Evolutionary conservation across 495 filamentous ascomycete species (phyloP).

Genomic region (Hyaloscypha bicolor): DNA sequence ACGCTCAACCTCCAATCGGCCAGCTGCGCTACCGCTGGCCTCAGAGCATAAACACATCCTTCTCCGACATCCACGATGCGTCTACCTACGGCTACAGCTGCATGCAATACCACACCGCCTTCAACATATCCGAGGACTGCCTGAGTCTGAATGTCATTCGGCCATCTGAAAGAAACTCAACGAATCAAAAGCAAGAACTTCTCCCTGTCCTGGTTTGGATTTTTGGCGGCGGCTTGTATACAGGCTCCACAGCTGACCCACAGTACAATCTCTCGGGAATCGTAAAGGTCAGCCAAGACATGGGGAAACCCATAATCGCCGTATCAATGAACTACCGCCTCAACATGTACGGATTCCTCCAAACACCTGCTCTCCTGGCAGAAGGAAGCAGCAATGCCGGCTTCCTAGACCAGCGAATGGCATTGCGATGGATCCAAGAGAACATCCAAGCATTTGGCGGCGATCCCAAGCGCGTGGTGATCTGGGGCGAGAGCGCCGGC

Average conservation of each 20-base stretch:
- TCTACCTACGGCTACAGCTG: conserved; percentile 58
- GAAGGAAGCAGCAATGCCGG: conserved; percentile 56
- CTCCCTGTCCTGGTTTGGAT: conserved; percentile 74
- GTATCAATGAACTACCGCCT: conserved; percentile 52
- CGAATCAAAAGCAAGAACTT: conserved; percentile 42
- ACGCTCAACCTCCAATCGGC: conserved; percentile 52
- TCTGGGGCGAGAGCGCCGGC: conserved; percentile 47
- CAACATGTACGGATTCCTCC: conserved; percentile 61
- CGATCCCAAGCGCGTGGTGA: conserved; percentile 50
- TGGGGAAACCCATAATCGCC: conserved; percentile 49
- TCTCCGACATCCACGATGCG: conserved; percentile 53
- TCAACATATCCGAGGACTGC: conserved; percentile 64
- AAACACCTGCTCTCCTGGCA: conserved; percentile 11
- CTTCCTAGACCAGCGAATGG: conserved; percentile 67
- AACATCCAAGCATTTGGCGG: conserved; percentile 72
- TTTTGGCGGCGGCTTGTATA: conserved; percentile 68
- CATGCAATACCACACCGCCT: conserved; percentile 15
- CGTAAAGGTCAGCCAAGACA: conserved; percentile 61
- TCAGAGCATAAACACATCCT: conserved; percentile 40
- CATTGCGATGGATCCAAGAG: conserved; percentile 70
- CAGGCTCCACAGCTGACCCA: conserved; percentile 47
- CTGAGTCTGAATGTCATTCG: conserved; percentile 54
- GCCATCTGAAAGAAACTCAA: conserved; percentile 42
- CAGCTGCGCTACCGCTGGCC: conserved; percentile 47
- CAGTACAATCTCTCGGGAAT: conserved; percentile 49